These are phyloP conservation scores for Protea cynaroides DNA, from an alignment of 164 flowering plant genomes.

Conservation along the genomic window DNA sequence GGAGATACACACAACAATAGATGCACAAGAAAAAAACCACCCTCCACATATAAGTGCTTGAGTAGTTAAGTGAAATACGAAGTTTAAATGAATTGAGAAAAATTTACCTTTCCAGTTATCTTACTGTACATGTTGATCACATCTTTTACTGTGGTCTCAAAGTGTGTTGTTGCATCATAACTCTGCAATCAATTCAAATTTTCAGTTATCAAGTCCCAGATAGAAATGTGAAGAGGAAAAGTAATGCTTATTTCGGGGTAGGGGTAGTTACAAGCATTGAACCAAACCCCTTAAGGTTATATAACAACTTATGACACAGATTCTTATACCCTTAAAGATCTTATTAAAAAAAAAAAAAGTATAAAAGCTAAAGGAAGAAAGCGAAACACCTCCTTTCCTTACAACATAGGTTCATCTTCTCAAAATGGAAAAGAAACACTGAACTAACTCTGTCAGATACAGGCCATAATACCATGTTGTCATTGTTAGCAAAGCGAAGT, in stretches of 20 bases:
- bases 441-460: background rate
- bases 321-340: background rate
- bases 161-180: slow-evolving; percentile 81
- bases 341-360: background rate
- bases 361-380: background rate
- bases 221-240: slow-evolving; percentile 1
- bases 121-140: slow-evolving; percentile 64
- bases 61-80: background rate
- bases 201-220: background rate
- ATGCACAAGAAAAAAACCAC: background rate
- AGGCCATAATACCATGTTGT: background rate
- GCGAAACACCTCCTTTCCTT: too few species aligned
- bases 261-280: background rate
- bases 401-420: background rate
- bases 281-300: background rate
- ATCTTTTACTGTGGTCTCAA: slow-evolving; percentile 72
- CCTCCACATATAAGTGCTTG: background rate
- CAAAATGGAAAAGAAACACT: background rate
- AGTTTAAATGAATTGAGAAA: background rate
- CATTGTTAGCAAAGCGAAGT: background rate
- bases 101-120: slow-evolving; percentile 88
- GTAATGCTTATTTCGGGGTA: background rate
- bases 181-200: slow-evolving; percentile 43
- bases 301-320: background rate
- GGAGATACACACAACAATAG: background rate